A percentile compares a stretch with the other conserved stretches of the same genome.
Conservation (phyloP, 352 stramenopile genomes). For the Phytophthora agathidicida region DNA sequence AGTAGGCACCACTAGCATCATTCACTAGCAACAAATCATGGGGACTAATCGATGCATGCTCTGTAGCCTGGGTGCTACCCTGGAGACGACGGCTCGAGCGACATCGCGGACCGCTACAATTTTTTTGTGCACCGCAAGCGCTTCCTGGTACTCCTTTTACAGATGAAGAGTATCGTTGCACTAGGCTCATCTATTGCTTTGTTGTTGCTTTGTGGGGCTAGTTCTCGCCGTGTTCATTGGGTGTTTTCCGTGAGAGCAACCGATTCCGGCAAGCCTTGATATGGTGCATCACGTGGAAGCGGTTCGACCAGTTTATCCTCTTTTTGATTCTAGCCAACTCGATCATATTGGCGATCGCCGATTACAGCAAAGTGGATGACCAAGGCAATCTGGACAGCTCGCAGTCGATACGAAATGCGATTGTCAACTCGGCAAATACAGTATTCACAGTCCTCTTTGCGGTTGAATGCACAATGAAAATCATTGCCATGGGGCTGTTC, state of each 20-base stretch:
- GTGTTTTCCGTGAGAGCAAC: conserved; percentile 54
- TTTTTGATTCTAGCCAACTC: conserved; percentile 87
- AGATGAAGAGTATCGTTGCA: conserved; percentile 2
- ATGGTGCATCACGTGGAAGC: conserved; percentile 73
- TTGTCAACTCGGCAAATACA: conserved; percentile 63
- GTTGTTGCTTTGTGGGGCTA: too few species aligned
- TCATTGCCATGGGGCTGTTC: conserved; percentile 85
- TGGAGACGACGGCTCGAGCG: conserved; percentile 55
- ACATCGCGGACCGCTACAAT: conserved; percentile 67
- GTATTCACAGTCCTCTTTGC: conserved; percentile 81
- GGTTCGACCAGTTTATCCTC: conserved; percentile 87
- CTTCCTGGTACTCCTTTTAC: conserved; percentile 68
- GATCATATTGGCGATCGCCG: conserved; percentile 77
- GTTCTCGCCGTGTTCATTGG: conserved; percentile 66
- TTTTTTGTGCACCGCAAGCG: conserved; percentile 66
- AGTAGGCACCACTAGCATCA: conserved; percentile 10
- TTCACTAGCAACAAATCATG: not conserved
- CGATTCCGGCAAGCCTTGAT: conserved; percentile 61
- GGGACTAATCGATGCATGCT: not conserved
- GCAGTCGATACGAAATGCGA: conserved; percentile 49
- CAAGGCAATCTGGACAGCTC: conserved; percentile 49
- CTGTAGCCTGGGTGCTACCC: conserved; percentile 54
- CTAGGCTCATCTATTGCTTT: not conserved
- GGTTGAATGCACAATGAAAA: conserved; percentile 90
- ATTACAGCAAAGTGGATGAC: conserved; percentile 68